Evolutionary conservation across 2,329 filamentous ascomycete genomes (phyloP), one percentile per base, ranked within the genome.

Genomic region (Diaporthe sp.): DNA sequence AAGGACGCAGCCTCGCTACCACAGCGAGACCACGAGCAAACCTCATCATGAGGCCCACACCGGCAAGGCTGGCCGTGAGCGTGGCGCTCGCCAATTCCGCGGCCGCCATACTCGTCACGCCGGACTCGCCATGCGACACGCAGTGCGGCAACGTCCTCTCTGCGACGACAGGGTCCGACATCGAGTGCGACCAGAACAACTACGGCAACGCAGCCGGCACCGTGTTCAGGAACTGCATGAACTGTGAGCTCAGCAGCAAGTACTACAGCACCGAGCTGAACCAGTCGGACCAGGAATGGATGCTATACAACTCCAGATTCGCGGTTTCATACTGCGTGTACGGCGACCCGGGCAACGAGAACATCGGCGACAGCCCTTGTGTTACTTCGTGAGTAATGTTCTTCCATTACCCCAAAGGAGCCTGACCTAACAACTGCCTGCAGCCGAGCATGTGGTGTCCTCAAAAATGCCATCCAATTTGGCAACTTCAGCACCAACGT

Each of bases 261-360:
- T 91, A 87, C 78, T 71, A 77, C 31, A 49, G 44, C n/a, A 79
- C 82, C 1, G 82, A 79, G 8, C 80, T 83, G 25, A 85, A 85
- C 19, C 78, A 87, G 74, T 88, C 90, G 1, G 91, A 93, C 78
- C 82, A 89, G 15, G 85, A 90, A 77, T 88, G 85, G 77, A 83
- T 88, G 69, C 82, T 92, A 22, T 92, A 92, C 77, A 92, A 92
- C 77, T 77, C 92, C 71, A 86, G 91, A 79, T 92, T 87, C 79
- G 85, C 89, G 8, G 77, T 88, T 2, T 88, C 88, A 2, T 87
- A 87, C 78, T 93, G 91, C 79, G 78, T 92, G 0, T 92, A 87
- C 75, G 88, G 88, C 2, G 81, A 82, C 8, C 87, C 87, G 0
- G 82, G 85, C 42, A 87, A 89, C 72, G 78, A 84, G 1, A 77